Conservation (phyloP, 345 rosid genomes). For the Lumnitzera racemosa region DNA sequence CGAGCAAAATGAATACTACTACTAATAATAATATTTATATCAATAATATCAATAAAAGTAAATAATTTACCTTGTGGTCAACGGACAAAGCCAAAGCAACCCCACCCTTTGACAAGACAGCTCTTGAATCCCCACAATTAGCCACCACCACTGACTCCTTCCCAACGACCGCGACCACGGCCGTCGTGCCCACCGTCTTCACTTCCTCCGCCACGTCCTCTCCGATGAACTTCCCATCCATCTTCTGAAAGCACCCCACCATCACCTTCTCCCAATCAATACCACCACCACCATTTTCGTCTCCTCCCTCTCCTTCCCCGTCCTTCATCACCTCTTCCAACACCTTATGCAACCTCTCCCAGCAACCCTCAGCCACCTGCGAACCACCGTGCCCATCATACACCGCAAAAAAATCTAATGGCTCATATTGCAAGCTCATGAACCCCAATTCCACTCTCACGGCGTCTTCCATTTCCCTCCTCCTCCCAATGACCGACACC, state of each 20-base stretch:
- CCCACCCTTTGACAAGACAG: conserved; percentile 28
- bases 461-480: conserved; percentile 66
- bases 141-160: conserved; percentile 30
- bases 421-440: conserved; percentile 10
- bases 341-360: conserved; percentile 43
- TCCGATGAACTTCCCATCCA: conserved; percentile 32
- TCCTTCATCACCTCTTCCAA: conserved; percentile 26
- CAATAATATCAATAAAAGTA: neutral
- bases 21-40: too few relatives aligned
- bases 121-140: conserved; percentile 47
- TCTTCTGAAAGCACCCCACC: conserved; percentile 36
- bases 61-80: conserved; percentile 32
- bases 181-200: conserved; percentile 36
- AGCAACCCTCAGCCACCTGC: conserved; percentile 53
- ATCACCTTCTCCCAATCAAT: conserved; percentile 46
- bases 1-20: neutral
- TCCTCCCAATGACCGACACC: conserved; percentile 54
- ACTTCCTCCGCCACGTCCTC: conserved; percentile 6
- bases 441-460: conserved; percentile 43
- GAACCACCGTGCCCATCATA: conserved; percentile 73
- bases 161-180: conserved; percentile 40
- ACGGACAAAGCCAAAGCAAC: conserved; percentile 31
- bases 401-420: conserved; percentile 44
- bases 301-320: conserved; percentile 9
- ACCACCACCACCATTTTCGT: neutral